These are phyloP conservation scores for Thinopyrum elongatum DNA, from an alignment of 176 grass and related monocot species.

Conservation along the genomic window DNA sequence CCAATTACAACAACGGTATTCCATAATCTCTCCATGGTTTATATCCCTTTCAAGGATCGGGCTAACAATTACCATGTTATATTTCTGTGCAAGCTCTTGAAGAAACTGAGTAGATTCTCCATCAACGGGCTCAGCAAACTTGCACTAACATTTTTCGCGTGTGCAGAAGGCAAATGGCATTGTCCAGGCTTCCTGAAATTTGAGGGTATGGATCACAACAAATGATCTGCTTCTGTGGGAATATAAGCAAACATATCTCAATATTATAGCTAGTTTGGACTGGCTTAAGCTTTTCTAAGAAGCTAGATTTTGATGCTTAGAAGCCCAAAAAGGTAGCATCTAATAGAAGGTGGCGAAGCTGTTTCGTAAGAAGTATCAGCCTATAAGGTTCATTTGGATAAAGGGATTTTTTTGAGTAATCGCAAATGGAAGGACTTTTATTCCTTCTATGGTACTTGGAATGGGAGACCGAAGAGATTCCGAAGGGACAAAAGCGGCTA, in stretches of 20 bases:
- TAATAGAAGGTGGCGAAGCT: neutral
- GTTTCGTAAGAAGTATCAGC: neutral
- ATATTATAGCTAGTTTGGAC: neutral
- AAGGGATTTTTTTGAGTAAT: neutral
- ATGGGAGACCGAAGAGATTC: neutral
- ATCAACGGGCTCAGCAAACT: conserved; percentile 87
- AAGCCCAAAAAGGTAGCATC: neutral
- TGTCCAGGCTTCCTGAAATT: conserved; percentile 90
- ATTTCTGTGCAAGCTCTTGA: conserved; percentile 76
- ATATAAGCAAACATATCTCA: conserved; percentile 1
- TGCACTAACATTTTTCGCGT: conserved; percentile 89
- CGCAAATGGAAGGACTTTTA: neutral
- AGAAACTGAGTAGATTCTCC: conserved; percentile 88
- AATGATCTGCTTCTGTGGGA: conserved; percentile 13
- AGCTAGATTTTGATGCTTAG: neutral
- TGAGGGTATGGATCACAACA: conserved; percentile 18
- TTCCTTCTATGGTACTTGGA: neutral
- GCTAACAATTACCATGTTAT: conserved; percentile 96
- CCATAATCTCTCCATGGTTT: conserved; percentile 90
- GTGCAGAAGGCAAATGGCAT: conserved; percentile 99
- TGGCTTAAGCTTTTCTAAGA: neutral
- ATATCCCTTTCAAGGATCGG: conserved; percentile 94
- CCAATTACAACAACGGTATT: conserved; percentile 91
- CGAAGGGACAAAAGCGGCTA: neutral
- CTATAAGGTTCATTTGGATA: neutral